Base-by-base conservation (phyloP, 1,284 basidiomycete genomes). In the Agaricales sp. region DNA sequence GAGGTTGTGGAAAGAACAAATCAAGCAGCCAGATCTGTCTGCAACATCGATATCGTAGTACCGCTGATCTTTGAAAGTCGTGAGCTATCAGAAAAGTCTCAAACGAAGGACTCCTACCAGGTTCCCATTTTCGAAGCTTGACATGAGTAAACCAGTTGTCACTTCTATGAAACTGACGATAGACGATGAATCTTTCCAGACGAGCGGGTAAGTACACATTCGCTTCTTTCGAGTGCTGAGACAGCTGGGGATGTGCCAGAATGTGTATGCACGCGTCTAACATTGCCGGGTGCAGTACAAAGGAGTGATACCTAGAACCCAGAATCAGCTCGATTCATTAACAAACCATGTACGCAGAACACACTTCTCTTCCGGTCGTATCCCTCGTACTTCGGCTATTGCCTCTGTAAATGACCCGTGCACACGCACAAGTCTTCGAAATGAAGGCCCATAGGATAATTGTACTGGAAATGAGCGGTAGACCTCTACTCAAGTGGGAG, bases 231-330 rank as follows among this genome's bases (percentile, higher is more conserved):
- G 47, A 45, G 45, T 54, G 58, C 2, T 55, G 56, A 3, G 58
- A 62, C 16, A 68, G 46, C 0, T 45, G 35, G 0, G 60, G 60
- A 46, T 66, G 61, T 2, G 61, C 57, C 12, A 57, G 46, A 4
- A 60, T 53, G 50, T 69, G 67, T 8, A 68, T 49, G 12, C 59
- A 60, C 1, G 66, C 58, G 49, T 70, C 67, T 12, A 69, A 55
- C 20, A 73, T 61, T 2, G 67, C 69, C 2, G 71, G 71, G 51
- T 73, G 67, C 13, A 72, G 51, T 20, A 62, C 47, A 45, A 67
- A 69, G 2, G 57, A 48, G 0, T 54, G 53, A 4, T 50, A 44
- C 13, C 60, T 65, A 48, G n/a, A 38, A 47, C 39, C 16, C 16
- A 22, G 43, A 47, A 11, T 18, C 8, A 43, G 21, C 18, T 18